Base-by-base conservation (phyloP, 768 basidiomycete species). In the Suillus brevipes region DNA sequence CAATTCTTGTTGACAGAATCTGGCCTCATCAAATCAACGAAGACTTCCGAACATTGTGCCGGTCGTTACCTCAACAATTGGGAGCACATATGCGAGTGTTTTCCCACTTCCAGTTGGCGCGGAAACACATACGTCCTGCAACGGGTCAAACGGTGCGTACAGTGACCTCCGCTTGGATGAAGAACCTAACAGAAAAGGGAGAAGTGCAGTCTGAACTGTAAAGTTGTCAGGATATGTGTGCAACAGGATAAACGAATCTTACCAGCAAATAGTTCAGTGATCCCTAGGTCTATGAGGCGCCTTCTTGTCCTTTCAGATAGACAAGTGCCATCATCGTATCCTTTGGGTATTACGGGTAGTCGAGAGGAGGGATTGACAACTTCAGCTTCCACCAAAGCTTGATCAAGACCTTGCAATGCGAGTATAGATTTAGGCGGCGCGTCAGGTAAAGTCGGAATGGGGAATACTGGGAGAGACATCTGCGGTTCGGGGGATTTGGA, bases 21-120 rank as follows among this genome's bases (percentile, higher is more conserved):
- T 96, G 42, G 20, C 62, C 18, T n/a, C 16, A 16, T 38, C 18
- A 8, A 4, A 40, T 62, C 10, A 66, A 63, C 25, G 6, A 14
- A 18, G 37, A 23, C 31, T 56, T 55, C 45, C 14, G 3, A 59
- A n/a, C 20, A 45, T 55, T 43, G 52, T 28, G 40, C 8, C 7
- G 37, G 16, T 38, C 62, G 78, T 64, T 64, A 91, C 94, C 83
- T 97, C 94, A 37, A 97, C 82, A 62, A 98, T 91, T 1, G 97
- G 97, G 40, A 99, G 78, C 1, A 89, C 92, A 78, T 99, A 99
- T n/a, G 94, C 92, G 36, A 99, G 83, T 0, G 97, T 99, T 77
- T 99, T 99, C 0, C 97, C 97, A 69, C 95, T 97, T 28, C 97
- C 97, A 0, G 97, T 99, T 0, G 97, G 97, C 1, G 97, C 97